phyloP scores from a whole-genome alignment of 2,329 filamentous ascomycete genomes.

The Venturiaceae sp. region DNA sequence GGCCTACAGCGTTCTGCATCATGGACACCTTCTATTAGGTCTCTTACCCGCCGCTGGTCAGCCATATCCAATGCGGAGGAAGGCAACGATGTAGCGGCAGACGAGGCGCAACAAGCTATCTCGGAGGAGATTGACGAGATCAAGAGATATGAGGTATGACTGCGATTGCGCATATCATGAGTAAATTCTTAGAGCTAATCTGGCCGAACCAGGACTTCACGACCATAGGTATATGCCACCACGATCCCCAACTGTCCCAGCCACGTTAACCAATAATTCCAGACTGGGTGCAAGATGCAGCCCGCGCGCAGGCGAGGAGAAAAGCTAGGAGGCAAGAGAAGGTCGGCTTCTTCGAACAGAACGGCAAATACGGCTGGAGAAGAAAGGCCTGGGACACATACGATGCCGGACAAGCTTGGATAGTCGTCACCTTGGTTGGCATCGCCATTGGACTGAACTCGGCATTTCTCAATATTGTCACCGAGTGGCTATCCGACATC shows the following conservation, averaged over 20 bases:
- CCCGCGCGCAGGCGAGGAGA: slow-evolving; percentile 76
- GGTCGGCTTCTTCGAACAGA: slow-evolving; percentile 60
- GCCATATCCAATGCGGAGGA: slow-evolving; percentile 56
- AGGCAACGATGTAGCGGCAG: slow-evolving; percentile 44
- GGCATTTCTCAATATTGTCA: slow-evolving; percentile 86
- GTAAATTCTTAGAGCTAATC: slow-evolving; percentile 4
- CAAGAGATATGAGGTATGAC: slow-evolving; percentile 76
- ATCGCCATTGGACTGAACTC: slow-evolving; percentile 82
- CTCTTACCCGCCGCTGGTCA: slow-evolving; percentile 58
- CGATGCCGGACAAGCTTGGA: slow-evolving; percentile 95
- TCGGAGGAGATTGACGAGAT: slow-evolving; percentile 96
- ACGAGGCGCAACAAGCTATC: slow-evolving; percentile 58
- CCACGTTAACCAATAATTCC: slow-evolving; percentile 26
- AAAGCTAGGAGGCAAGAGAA: slow-evolving; percentile 65
- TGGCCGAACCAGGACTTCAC: slow-evolving; percentile 63
- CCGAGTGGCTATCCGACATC: slow-evolving; percentile 92
- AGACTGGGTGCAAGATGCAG: slow-evolving; percentile 98
- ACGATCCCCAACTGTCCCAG: background rate
- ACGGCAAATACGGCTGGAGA: slow-evolving; percentile 66
- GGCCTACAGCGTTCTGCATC: slow-evolving; percentile 30
- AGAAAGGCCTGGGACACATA: slow-evolving; percentile 77
- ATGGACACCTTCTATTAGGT: slow-evolving; percentile 41
- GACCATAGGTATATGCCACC: slow-evolving; percentile 59
- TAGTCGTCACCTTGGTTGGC: slow-evolving; percentile 85
- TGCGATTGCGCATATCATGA: background rate